Base-by-base conservation (phyloP, 2,329 filamentous ascomycete genomes). In the Gnomoniopsis smithogilvyi region DNA sequence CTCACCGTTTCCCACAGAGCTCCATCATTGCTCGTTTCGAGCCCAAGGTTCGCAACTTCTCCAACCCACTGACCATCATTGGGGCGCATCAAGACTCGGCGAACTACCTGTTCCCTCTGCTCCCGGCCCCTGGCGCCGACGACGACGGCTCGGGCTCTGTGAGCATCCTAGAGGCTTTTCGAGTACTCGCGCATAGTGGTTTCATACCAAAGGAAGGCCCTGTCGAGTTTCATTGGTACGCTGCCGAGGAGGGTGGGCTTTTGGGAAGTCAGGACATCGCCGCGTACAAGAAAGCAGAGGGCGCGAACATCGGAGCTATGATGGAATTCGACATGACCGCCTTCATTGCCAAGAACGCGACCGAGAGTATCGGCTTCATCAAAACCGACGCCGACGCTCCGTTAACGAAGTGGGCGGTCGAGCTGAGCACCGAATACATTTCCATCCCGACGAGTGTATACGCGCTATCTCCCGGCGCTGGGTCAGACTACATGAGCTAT, bases 161-260 rank as follows among this genome's bases (percentile, higher is more conserved):
- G 41, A 91, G 87, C 10, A 91, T 91, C 61, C 79, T 91, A 11
- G 88, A 92, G 70, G 85, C 87, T 1, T 78, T 92, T 62, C 81
- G 87, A 33, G 84, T 88, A 55, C 76, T 91, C 64, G 81, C 84
- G 14, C 72, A 81, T 54, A 78, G 64, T 26, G 72, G 71, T 0
- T 74, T 64, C 53, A 62, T 67, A 19, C 72, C 72, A 2, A 58
- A 65, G 30, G 65, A 71, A 8, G 71, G 71, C 0, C 71, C 87
- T 0, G 73, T 92, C 55, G 89, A 91, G 72, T 91, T 91, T 70
- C 88, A 94, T 71, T 95, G 90, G 90, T 94, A 93, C 73, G 88
- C 86, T 3, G 91, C 89, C 1, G 91, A 95, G 67, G 91, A 95
- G 70, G 89, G 87, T 10, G 91, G 91, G 15, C 77, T 95, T 46